phyloP scores from a whole-genome alignment of 2,329 filamentous ascomycete species.

The Thielaviopsis cerberus region DNA sequence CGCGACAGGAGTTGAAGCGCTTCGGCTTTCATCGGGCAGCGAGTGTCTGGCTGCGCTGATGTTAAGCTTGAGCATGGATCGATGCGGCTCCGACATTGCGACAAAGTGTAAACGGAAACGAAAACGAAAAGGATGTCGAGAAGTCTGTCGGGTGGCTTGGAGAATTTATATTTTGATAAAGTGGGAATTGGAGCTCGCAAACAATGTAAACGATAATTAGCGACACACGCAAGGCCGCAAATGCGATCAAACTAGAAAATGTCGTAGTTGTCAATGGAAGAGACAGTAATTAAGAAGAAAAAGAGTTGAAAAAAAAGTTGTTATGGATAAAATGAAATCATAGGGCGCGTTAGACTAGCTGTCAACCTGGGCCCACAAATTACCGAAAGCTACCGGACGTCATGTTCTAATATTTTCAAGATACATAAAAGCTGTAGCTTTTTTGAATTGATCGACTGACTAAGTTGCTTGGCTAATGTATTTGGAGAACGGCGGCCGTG shows the following conservation, averaged over 20 bases:
- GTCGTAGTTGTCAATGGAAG: neutral
- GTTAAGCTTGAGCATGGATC: constrained; percentile 16
- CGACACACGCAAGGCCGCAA: neutral
- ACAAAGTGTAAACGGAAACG: neutral
- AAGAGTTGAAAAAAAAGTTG: neutral
- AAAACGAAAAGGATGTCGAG: neutral
- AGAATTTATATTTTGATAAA: neutral
- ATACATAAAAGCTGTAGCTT: neutral
- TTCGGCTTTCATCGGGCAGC: constrained; percentile 11
- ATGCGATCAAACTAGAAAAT: neutral
- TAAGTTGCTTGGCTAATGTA: neutral
- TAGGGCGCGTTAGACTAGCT: neutral
- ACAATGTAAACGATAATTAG: neutral
- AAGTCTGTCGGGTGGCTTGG: neutral
- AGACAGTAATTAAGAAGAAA: neutral
- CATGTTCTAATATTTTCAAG: neutral
- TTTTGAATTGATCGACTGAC: neutral
- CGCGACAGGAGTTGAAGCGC: constrained; percentile 13
- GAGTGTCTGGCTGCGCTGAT: constrained; percentile 11
- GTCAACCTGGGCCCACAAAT: neutral
- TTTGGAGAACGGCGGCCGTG: constrained; percentile 6
- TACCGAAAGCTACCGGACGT: neutral
- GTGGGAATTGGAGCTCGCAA: neutral
- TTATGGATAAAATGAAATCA: neutral
- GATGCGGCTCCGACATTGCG: constrained; percentile 12